Percentiles rank a stretch among this genome's conserved stretches.
These are phyloP conservation scores for Russula compacta DNA, from an alignment of 768 basidiomycete species.

Conservation along the genomic window DNA sequence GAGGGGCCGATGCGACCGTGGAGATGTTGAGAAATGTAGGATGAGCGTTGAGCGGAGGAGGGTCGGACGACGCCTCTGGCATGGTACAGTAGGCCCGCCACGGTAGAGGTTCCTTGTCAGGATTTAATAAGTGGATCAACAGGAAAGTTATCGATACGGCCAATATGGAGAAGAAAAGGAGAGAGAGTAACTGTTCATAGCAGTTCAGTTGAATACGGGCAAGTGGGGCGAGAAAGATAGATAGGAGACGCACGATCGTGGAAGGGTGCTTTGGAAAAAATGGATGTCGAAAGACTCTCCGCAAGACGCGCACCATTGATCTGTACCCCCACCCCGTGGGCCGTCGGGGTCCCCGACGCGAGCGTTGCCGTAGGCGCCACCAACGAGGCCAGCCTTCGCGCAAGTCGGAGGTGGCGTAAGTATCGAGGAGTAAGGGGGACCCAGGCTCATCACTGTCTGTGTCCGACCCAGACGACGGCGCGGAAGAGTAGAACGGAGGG, in stretches of 20 bases:
- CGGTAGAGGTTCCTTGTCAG: slow-evolving; percentile 89
- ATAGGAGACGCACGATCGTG: slow-evolving; percentile 53
- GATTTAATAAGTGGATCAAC: slow-evolving; percentile 88
- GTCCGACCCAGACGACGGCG: slow-evolving; percentile 51
- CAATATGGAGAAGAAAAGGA: slow-evolving; percentile 71
- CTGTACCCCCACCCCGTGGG: slow-evolving; percentile 37
- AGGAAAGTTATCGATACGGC: slow-evolving; percentile 78
- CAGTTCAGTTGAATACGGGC: slow-evolving; percentile 8
- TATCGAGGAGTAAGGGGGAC: slow-evolving; percentile 34
- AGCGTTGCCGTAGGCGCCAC: slow-evolving; percentile 38
- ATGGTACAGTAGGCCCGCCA: slow-evolving; percentile 90
- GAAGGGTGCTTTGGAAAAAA: slow-evolving; percentile 73
- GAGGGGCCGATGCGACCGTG: slow-evolving; percentile 16
- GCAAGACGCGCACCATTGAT: slow-evolving; percentile 43
- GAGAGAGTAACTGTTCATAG: slow-evolving; percentile 46
- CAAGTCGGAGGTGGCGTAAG: slow-evolving; percentile 16
- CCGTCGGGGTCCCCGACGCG: slow-evolving; percentile 45
- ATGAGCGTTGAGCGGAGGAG: slow-evolving; percentile 34
- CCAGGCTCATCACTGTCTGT: slow-evolving; percentile 53
- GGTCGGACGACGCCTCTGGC: slow-evolving; percentile 41
- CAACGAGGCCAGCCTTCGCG: slow-evolving; percentile 42
- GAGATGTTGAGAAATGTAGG: slow-evolving; percentile 29
- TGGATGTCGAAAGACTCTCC: slow-evolving; percentile 56
- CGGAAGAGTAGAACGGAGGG: slow-evolving; percentile 42
- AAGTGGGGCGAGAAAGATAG: neutral